Conservation (phyloP, 805 yeast genomes). For the Blastobotrys attinorum region DNA sequence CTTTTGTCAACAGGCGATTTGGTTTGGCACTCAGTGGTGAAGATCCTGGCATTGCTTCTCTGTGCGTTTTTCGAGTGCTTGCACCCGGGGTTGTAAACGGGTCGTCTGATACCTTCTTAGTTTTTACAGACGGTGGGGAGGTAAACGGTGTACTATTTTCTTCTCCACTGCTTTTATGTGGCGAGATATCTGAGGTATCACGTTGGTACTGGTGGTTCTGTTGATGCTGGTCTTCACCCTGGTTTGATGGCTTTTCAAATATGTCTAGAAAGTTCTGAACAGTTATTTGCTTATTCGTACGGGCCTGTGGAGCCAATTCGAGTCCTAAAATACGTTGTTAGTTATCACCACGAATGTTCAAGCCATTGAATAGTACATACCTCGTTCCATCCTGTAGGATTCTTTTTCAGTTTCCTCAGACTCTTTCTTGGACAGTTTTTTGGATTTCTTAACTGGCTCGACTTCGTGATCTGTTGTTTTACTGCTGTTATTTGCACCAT, state of each 20-base stretch:
- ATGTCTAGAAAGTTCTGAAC: constrained; percentile 12
- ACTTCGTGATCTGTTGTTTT: background rate
- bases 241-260: constrained; percentile 7
- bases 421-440: constrained; percentile 15
- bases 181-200: too few relatives aligned
- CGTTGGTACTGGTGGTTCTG: background rate
- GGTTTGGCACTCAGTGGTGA: constrained; percentile 11
- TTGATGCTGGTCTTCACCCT: background rate
- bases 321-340: constrained; percentile 8
- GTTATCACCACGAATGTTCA: background rate
- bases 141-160: background rate
- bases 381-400: constrained; percentile 17
- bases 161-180: background rate
- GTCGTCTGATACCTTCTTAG: background rate
- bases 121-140: background rate
- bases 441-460: background rate
- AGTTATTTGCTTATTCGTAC: constrained; percentile 12
- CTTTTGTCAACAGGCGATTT: background rate
- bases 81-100: constrained; percentile 2
- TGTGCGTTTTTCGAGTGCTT: too few relatives aligned
- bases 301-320: constrained; percentile 19
- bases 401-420: constrained; percentile 16
- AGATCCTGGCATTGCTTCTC: constrained; percentile 1
- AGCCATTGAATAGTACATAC: background rate
- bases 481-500: background rate